phyloP scores from a whole-genome alignment of 176 grass and related monocot species.

The Lolium rigidum region DNA sequence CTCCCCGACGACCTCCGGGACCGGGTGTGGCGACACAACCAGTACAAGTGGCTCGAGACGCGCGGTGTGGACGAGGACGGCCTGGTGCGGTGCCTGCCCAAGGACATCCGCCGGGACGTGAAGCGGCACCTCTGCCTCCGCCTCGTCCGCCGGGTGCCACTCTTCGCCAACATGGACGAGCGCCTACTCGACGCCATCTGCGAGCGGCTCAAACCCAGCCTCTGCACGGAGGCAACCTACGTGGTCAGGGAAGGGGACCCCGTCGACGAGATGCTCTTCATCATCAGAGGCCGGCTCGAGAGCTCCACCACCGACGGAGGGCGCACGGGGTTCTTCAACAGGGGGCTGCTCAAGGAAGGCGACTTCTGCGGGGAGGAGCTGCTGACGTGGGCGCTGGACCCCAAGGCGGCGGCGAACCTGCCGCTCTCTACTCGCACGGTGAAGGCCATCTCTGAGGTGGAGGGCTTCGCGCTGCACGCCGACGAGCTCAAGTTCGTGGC shows the following conservation, averaged over 20 bases:
- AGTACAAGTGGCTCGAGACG: constrained; percentile 84
- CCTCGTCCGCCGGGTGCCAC: constrained; percentile 69
- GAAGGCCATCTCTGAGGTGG: constrained; percentile 62
- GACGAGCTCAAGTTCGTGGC: constrained; percentile 86
- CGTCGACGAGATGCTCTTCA: constrained; percentile 85
- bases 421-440: constrained; percentile 67
- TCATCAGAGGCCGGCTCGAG: constrained; percentile 63
- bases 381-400: constrained; percentile 72
- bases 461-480: constrained; percentile 70
- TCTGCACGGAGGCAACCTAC: constrained; percentile 74
- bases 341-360: constrained; percentile 52
- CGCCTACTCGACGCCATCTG: constrained; percentile 78
- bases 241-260: constrained; percentile 65
- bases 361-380: constrained; percentile 84
- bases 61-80: constrained; percentile 76
- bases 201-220: constrained; percentile 69
- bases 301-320: constrained; percentile 78
- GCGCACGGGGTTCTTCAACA: constrained; percentile 62
- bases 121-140: constrained; percentile 78
- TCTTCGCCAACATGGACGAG: constrained; percentile 85
- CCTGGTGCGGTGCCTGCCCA: constrained; percentile 53
- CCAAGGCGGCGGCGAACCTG: constrained; percentile 65
- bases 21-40: constrained; percentile 66
- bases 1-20: constrained; percentile 65
- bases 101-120: constrained; percentile 68